Conservation (phyloP, 1,284 basidiomycete genomes). For the Ceratobasidium sp. region DNA sequence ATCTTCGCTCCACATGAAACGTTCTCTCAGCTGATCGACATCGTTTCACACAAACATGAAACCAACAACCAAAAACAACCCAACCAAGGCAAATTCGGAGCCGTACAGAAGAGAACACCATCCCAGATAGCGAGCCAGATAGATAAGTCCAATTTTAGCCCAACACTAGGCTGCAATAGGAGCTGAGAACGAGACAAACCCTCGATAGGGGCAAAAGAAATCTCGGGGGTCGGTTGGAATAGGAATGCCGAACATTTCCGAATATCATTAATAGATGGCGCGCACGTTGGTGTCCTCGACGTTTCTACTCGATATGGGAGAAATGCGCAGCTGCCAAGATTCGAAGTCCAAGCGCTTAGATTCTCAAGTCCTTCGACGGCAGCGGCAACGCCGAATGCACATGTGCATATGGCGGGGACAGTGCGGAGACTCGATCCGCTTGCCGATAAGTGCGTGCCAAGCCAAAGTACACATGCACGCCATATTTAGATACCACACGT, state of each 20-base stretch:
- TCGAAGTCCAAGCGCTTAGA: background rate
- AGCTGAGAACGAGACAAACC: background rate
- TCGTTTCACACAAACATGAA: too few species aligned
- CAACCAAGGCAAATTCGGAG: background rate
- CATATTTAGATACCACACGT: background rate
- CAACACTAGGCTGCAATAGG: background rate
- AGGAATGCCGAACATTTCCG: background rate
- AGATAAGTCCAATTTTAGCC: background rate
- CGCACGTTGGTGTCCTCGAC: background rate
- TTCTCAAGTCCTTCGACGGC: background rate
- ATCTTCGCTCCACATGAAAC: background rate
- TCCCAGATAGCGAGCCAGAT: background rate
- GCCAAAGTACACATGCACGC: background rate
- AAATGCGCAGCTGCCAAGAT: conserved; percentile 8
- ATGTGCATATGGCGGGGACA: conserved; percentile 7
- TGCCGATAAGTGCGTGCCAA: background rate
- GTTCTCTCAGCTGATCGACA: background rate
- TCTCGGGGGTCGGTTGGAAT: background rate
- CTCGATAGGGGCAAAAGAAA: background rate
- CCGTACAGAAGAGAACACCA: background rate
- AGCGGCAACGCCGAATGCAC: background rate
- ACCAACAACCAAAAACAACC: background rate
- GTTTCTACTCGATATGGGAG: background rate
- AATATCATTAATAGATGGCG: background rate
- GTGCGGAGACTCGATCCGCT: background rate